phyloP scores from a whole-genome alignment of 345 rosid species.

The Camelina neglecta region DNA sequence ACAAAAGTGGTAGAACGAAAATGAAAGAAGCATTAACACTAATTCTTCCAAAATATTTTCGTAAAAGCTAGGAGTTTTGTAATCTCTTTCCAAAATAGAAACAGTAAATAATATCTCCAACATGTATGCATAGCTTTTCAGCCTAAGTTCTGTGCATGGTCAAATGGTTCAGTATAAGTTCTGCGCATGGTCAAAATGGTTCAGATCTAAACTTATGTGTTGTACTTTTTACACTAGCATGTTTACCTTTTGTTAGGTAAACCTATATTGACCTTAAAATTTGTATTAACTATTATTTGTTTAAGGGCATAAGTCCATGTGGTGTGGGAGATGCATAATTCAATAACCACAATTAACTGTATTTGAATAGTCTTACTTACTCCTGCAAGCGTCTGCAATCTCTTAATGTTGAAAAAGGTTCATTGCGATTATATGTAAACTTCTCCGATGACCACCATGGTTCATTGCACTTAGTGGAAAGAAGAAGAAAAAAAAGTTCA shows the following conservation, averaged over 20 bases:
- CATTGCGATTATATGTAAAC: not conserved
- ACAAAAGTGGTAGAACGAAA: not conserved
- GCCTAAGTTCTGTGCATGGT: not conserved
- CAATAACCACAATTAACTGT: not conserved
- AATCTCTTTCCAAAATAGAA: not conserved
- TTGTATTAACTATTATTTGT: not conserved
- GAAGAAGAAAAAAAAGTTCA: conserved; percentile 29
- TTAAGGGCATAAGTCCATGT: conserved; percentile 10
- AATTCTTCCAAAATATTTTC: no score
- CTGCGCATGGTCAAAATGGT: not conserved
- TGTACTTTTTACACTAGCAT: not conserved
- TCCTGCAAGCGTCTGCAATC: conserved; percentile 6
- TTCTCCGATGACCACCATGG: conserved; percentile 30
- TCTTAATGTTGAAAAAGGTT: conserved; percentile 1
- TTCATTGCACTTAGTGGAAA: conserved; percentile 41
- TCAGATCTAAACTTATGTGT: not conserved
- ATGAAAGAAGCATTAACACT: not conserved
- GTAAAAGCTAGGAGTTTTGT: no score
- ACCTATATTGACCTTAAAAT: conserved; percentile 10
- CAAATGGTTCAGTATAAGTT: not conserved
- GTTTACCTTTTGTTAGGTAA: not conserved
- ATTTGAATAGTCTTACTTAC: conserved; percentile 18
- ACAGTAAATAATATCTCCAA: not conserved
- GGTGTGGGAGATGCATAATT: not conserved
- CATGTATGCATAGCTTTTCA: not conserved